phyloP scores from a whole-genome alignment of 1,284 basidiomycete genomes.

The Cutaneotrichosporon sp. region DNA sequence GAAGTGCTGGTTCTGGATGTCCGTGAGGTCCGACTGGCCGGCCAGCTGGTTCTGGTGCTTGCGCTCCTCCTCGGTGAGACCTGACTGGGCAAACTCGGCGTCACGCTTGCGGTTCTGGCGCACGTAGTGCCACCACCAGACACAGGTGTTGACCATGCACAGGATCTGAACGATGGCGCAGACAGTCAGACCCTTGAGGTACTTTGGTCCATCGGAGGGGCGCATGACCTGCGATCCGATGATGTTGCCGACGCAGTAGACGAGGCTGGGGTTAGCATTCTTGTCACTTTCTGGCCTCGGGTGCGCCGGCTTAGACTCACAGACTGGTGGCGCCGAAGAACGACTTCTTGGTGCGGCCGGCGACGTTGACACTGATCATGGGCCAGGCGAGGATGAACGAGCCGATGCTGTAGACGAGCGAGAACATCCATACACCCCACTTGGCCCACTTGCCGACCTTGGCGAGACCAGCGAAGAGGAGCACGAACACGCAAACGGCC shows the following conservation, averaged over 20 bases:
- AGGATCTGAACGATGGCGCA: conserved; percentile 23
- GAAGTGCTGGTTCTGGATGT: conserved; percentile 13
- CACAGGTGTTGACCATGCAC: conserved; percentile 17
- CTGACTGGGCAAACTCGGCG: conserved; percentile 17
- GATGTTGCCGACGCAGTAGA: conserved; percentile 37
- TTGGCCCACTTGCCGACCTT: conserved; percentile 27
- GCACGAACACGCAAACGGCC: conserved; percentile 22
- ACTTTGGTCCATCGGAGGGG: conserved; percentile 26
- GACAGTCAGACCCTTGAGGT: conserved; percentile 23
- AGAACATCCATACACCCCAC: conserved; percentile 29
- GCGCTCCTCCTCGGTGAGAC: conserved; percentile 31
- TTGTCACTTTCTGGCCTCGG: no score
- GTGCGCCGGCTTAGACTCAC: no score
- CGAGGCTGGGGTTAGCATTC: conserved; percentile 8
- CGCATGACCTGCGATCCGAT: conserved; percentile 33
- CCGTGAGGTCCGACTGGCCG: conserved; percentile 36
- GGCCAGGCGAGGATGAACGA: conserved; percentile 26
- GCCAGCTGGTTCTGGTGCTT: conserved; percentile 27
- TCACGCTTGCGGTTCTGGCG: conserved; percentile 31
- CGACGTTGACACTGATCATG: conserved; percentile 18
- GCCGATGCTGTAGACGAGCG: conserved; percentile 20
- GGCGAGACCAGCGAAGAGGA: conserved; percentile 32
- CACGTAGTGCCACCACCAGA: conserved; percentile 30
- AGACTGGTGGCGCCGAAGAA: conserved; percentile 24
- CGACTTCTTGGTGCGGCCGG: conserved; percentile 28